A percentile compares a stretch with the other conserved stretches of the same genome.
These are phyloP conservation scores for Penicillium coprophilum DNA, from an alignment of 495 filamentous ascomycete species.

Conservation along the genomic window DNA sequence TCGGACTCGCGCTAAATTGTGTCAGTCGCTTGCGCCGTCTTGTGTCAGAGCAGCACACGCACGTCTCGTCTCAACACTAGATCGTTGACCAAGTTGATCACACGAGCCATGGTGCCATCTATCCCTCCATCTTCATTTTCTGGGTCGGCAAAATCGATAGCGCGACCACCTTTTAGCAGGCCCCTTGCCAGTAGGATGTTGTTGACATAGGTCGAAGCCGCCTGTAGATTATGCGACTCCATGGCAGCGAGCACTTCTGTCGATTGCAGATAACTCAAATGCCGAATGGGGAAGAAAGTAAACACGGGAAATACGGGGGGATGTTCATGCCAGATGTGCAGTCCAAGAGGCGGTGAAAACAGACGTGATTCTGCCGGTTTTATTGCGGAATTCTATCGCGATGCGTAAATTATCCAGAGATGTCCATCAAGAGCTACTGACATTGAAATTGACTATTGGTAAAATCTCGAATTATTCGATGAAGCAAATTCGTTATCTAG, in stretches of 20 bases:
- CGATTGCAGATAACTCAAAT: slow-evolving; percentile 19
- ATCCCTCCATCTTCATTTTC: slow-evolving; percentile 62
- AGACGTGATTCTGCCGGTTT: slow-evolving; percentile 1
- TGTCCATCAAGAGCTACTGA: background rate
- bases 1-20: slow-evolving; percentile 75
- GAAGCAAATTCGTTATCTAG: background rate
- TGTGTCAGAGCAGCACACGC: slow-evolving; percentile 29
- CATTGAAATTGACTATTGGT: background rate
- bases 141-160: slow-evolving; percentile 82
- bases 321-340: slow-evolving; percentile 22
- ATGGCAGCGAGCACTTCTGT: slow-evolving; percentile 44
- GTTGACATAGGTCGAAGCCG: slow-evolving; percentile 93
- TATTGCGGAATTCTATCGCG: background rate
- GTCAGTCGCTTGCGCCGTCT: slow-evolving; percentile 18
- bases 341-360: background rate
- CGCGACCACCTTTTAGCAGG: slow-evolving; percentile 76
- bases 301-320: slow-evolving; percentile 35
- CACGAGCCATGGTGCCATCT: slow-evolving; percentile 72
- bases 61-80: slow-evolving; percentile 82
- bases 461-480: background rate
- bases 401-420: background rate
- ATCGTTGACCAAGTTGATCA: slow-evolving; percentile 93
- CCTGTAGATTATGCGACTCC: slow-evolving; percentile 77
- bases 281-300: slow-evolving; percentile 48
- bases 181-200: slow-evolving; percentile 90